Percentiles rank a stretch among this genome's conserved stretches.
These are phyloP conservation scores for Abrus pulchellus DNA, from an alignment of 306 rosid genomes.

Conservation along the genomic window DNA sequence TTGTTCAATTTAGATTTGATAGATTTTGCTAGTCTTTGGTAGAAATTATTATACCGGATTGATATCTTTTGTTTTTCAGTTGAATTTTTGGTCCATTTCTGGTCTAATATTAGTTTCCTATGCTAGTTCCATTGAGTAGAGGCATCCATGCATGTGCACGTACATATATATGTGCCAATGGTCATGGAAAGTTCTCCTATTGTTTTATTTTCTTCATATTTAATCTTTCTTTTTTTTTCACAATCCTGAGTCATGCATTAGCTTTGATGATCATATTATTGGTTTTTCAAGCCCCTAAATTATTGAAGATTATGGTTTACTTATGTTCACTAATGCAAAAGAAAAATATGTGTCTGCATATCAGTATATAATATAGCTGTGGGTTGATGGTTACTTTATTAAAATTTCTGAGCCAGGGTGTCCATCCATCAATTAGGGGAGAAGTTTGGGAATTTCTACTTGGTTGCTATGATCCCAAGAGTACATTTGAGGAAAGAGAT, in stretches of 20 bases:
- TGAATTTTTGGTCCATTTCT: no score
- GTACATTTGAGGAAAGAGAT: slow-evolving; percentile 96
- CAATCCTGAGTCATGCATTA: slow-evolving; percentile 29
- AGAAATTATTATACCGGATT: neutral
- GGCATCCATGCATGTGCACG: neutral
- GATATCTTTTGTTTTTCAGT: neutral
- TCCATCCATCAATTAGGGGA: slow-evolving; percentile 96
- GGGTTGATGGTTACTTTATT: slow-evolving; percentile 28
- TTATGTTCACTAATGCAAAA: slow-evolving; percentile 24
- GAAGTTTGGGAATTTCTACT: slow-evolving; percentile 99
- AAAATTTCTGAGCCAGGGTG: slow-evolving; percentile 67
- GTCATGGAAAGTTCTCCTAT: slow-evolving; percentile 1
- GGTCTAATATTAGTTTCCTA: neutral
- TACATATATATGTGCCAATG: neutral
- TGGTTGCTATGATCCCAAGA: slow-evolving; percentile 86
- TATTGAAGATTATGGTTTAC: slow-evolving; percentile 24
- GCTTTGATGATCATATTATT: slow-evolving; percentile 17
- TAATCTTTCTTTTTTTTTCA: slow-evolving; percentile 18
- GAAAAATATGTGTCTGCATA: slow-evolving; percentile 10
- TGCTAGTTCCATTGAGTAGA: neutral
- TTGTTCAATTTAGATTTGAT: slow-evolving; percentile 17
- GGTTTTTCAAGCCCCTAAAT: slow-evolving; percentile 16
- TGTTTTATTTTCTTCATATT: slow-evolving; percentile 13
- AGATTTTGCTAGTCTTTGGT: neutral
- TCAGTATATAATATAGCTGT: neutral